These are phyloP conservation scores for Kodamaea alishanica DNA, from an alignment of 1,139 yeast genomes.

Conservation along the genomic window DNA sequence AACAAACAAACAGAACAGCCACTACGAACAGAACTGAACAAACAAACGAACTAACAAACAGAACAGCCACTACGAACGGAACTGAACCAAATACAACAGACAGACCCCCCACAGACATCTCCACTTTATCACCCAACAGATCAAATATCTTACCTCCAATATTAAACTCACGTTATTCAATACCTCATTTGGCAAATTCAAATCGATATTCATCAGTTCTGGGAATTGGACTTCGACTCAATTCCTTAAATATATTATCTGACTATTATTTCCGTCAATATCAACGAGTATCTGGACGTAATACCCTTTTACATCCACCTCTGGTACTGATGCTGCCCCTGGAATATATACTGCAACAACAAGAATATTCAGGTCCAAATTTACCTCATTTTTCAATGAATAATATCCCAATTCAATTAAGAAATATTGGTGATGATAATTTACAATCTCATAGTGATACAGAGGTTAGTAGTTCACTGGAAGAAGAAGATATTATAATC, in stretches of 20 bases:
- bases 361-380: no score
- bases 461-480: slow-evolving; percentile 7
- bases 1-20: no score
- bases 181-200: slow-evolving; percentile 2
- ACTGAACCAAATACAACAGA: no score
- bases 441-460: slow-evolving; percentile 4
- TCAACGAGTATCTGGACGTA: neutral
- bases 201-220: slow-evolving; percentile 6
- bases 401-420: slow-evolving; percentile 8
- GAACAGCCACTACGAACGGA: no score
- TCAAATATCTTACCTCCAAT: slow-evolving; percentile 4
- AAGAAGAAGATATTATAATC: slow-evolving; percentile 3
- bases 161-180: slow-evolving; percentile 2
- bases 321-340: no score
- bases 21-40: no score
- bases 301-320: no score
- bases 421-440: slow-evolving; percentile 7
- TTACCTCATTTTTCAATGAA: slow-evolving; percentile 1
- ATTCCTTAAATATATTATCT: slow-evolving; percentile 14
- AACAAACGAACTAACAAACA: no score
- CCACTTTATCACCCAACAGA: no score
- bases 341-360: no score
- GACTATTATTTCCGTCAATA: slow-evolving; percentile 13
- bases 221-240: slow-evolving; percentile 13
- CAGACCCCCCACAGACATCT: no score